Conservation (phyloP, 352 stramenopile genomes). For the Globisporangium polare region DNA sequence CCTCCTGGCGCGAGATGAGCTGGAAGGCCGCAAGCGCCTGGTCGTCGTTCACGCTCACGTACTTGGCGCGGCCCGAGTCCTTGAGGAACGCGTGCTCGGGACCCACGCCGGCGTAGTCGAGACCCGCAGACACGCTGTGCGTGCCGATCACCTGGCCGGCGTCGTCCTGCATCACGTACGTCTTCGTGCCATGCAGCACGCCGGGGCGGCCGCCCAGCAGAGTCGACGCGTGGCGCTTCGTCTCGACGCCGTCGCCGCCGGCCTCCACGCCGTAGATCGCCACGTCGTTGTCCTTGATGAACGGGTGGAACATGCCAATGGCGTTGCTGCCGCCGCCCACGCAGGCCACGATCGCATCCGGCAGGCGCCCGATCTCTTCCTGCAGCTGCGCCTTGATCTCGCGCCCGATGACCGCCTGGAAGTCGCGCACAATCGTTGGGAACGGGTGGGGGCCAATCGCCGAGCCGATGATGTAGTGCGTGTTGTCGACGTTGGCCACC, state of each 20-base stretch:
- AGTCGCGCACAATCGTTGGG: constrained; percentile 97
- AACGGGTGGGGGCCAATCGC: constrained; percentile 98
- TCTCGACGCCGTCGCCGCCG: constrained; percentile 91
- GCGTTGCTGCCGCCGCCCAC: constrained; percentile 98
- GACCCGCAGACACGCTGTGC: constrained; percentile 93
- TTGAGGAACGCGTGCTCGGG: constrained; percentile 98
- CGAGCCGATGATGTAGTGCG: constrained; percentile 98
- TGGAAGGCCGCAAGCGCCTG: constrained; percentile 97
- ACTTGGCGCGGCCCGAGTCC: constrained; percentile 92
- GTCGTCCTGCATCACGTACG: constrained; percentile 96
- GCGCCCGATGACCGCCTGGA: constrained; percentile 95
- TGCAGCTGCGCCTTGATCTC: constrained; percentile 94
- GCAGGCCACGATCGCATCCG: constrained; percentile 96
- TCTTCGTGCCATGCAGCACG: constrained; percentile 97
- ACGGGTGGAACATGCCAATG: constrained; percentile 99
- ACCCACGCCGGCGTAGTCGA: constrained; percentile 98
- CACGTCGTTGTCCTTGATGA: constrained; percentile 92
- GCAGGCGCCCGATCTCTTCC: constrained; percentile 93
- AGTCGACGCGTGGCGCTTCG: constrained; percentile 92
- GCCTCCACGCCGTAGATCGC: constrained; percentile 96
- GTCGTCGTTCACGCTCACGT: constrained; percentile 95
- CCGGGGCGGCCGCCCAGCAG: constrained; percentile 92
- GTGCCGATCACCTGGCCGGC: constrained; percentile 95
- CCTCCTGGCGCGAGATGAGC: constrained; percentile 93
- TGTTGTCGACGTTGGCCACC: constrained; percentile 98